Evolutionary conservation across 1,139 yeast species (phyloP), one percentile per base, ranked within the genome.

Genomic region (Debaryomyces psychrophilus): DNA sequence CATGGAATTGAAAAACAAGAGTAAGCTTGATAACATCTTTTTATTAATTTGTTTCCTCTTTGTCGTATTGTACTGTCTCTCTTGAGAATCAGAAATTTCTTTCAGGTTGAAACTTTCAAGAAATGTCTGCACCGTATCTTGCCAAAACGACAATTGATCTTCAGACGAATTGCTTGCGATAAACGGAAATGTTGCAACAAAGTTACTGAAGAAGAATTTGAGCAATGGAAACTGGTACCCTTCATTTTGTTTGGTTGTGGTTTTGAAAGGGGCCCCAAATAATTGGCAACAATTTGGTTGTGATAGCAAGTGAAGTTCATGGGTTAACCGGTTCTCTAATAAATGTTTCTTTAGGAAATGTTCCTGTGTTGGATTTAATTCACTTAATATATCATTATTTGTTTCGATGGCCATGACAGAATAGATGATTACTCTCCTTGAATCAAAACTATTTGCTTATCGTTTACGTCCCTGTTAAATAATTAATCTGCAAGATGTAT

Each of bases 281-380:
- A 75, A 63, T 46, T 85, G 72, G 49, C 90, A 68, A 41, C 90
- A 82, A 33, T 79, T 66, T 44, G 82, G 77, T 50, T 82, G 81
- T 45, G 82, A 77, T 43, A 90, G 68, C 28, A 65, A 63, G 33
- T 69, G 78, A 37, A 90, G 71, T 63, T 92, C 98, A 6, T 75
- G 63, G 22, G 76, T 73, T 31, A 90, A 66, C 57, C 87, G 79
- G 12, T 77, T 70, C 52, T 82, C 79, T 28, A 92, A 68, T 31
- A 92, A 72, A 64, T 87, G 90, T 57, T 95, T 82, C 66, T 92
- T 92, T 47, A 92, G 74, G 62, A 87, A 88, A 58, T 92, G 97
- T 64, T 89, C 95, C 60, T 88, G 86, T 0, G 78, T 71, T 2
- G 86, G 78, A n/a, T 73, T 64, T 42, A 81, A 53, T n/a, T 48